Base-by-base conservation (phyloP, 805 yeast genomes). In the Kazachstania viticola region DNA sequence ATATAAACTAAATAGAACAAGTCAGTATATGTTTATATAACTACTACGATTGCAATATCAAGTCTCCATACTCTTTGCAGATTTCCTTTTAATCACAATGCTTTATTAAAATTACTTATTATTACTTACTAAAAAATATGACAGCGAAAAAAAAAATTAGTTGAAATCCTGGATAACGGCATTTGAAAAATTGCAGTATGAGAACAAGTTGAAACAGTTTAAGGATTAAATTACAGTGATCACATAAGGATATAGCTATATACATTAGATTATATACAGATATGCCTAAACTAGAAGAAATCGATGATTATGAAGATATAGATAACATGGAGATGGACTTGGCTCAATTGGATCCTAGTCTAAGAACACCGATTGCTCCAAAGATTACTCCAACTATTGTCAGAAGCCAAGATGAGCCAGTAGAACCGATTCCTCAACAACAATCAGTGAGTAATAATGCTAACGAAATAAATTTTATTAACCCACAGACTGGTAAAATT, bases 271-370 rank as follows among this genome's bases (percentile, higher is more conserved):
- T n/a, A n/a, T n/a, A n/a, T n/a, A n/a, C 12, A 9, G 40, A n/a
- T 27, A 75, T 74, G 76, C 91, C 93, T 9, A 64, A 61, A 21
- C 54, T 80, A 34, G 93, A 80, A 53, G 87, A 79, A 45, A 74
- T 80, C 36, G 65, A 63, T 35, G 85, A 79, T 52, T 80, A 74
- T 48, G 93, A 82, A 41, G 87, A 79, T 46, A 75, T 88, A 58
- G 96, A 87, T 51, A 77, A 85, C 61, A 65, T 84, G 75, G 95
- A 88, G 47, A 79, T 83, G 81, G 95, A 87, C 58, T 64, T 87
- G 17, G 93, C 94, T 3, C 93, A 88, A 61, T 79, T 84, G 41
- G 96, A 85, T 56, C 85, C 78, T 16, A 55, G 59, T 25, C 58
- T 79, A 40, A 66, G 56, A 26, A 77, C 88, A 0, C 81, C 88